These are phyloP conservation scores for Emericellopsis cladophorae DNA, from an alignment of 2,329 filamentous ascomycete genomes.

Conservation along the genomic window DNA sequence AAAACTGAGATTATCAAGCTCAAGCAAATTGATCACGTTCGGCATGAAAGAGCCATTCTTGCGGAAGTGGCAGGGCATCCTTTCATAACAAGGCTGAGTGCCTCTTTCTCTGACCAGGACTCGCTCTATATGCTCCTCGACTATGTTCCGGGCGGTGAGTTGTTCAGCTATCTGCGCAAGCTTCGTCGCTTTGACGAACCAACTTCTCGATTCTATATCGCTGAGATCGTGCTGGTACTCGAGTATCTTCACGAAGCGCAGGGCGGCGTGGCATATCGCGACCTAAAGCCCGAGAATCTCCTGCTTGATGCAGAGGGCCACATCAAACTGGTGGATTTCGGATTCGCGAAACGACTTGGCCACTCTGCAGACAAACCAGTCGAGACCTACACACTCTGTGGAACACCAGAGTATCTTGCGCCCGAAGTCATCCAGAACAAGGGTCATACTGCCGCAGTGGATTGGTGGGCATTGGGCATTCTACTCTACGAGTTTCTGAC, in stretches of 20 bases:
- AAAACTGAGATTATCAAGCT: slow-evolving; percentile 64
- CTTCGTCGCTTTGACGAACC: slow-evolving; percentile 68
- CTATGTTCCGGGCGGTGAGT: slow-evolving; percentile 72
- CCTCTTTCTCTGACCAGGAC: slow-evolving; percentile 68
- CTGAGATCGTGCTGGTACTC: slow-evolving; percentile 71
- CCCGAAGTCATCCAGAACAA: slow-evolving; percentile 79
- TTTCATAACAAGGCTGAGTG: slow-evolving; percentile 69
- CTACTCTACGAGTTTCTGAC: slow-evolving; percentile 76
- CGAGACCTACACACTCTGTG: slow-evolving; percentile 75
- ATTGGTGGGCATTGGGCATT: slow-evolving; percentile 83
- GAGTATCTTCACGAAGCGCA: slow-evolving; percentile 71
- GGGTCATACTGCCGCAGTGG: slow-evolving; percentile 62
- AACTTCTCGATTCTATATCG: slow-evolving; percentile 69
- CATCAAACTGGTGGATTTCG: slow-evolving; percentile 75
- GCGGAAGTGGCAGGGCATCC: slow-evolving; percentile 68
- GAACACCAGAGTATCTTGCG: slow-evolving; percentile 73
- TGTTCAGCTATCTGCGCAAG: slow-evolving; percentile 72
- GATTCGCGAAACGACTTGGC: slow-evolving; percentile 70
- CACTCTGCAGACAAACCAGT: slow-evolving; percentile 32
- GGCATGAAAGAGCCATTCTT: slow-evolving; percentile 69
- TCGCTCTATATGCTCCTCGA: slow-evolving; percentile 75
- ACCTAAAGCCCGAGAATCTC: slow-evolving; percentile 75
- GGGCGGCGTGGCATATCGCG: slow-evolving; percentile 66
- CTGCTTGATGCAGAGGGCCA: slow-evolving; percentile 67
- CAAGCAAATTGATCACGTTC: slow-evolving; percentile 79